Base-by-base conservation (phyloP, 2,329 filamentous ascomycete genomes). In the Aspergillus ruber region DNA sequence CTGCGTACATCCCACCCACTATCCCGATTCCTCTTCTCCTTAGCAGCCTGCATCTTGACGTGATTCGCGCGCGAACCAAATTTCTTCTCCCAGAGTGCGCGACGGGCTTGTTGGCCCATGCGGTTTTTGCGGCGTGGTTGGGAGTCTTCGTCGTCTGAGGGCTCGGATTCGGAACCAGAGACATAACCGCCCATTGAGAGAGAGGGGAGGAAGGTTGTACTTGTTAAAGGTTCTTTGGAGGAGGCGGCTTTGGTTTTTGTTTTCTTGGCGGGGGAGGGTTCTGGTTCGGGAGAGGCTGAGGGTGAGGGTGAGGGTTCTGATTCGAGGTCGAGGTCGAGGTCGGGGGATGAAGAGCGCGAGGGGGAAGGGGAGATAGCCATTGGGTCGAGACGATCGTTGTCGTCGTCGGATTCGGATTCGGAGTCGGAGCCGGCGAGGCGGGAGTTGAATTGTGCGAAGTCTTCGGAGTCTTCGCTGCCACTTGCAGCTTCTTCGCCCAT, bases 31-130 rank as follows among this genome's bases (percentile, higher is more conserved):
- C 62, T 61, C 32, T 61, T 61, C 43, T 62, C 55, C 40, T 62
- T 58, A 35, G 61, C 46, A 32, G 60, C 54, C 50, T 71, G 59
- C 9, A 75, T 72, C 53, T 75, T 70, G 3, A 83, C 43, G 58
- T 84, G 81, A 48, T 82, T 83, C 1, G 81, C 82, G 42, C 70
- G 72, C 1, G 69, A 64, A 2, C 80, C 80, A 52, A 70, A 83
- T 56, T 84, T 84, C 64, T 80, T 76, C 65, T 84, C 82, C 66
- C 78, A 81, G 9, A 84, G 71, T 23, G 76, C 72, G 44, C 80
- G 79, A 32, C 82, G 74, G 9, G 80, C 82, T 50, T 79, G 75
- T 58, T 85, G 82, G 27, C 82, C 82, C 56, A 80, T 76, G 12
- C 82, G 70, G 58, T 85, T 84, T 63, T 82, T 83, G 47, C 77